These are phyloP conservation scores for Euphorbia lathyris DNA, from an alignment of 345 rosid species.

Conservation along the genomic window DNA sequence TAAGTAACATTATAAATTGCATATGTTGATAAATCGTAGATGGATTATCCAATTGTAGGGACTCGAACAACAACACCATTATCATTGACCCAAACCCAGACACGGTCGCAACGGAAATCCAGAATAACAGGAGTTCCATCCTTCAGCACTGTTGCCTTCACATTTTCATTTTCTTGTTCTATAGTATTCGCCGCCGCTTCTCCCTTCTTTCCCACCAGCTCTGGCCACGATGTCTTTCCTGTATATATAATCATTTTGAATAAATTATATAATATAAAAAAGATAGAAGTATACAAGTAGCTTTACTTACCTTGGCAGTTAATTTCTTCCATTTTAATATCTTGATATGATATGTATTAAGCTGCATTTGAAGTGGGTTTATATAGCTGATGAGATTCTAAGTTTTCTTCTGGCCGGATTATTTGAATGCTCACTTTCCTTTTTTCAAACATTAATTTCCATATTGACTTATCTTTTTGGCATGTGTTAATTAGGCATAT, in stretches of 20 bases:
- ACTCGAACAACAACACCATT: conserved; percentile 6
- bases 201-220: conserved; percentile 32
- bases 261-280: too few species aligned
- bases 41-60: neutral
- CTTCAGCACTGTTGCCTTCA: neutral
- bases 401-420: too few species aligned
- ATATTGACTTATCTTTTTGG: too few species aligned
- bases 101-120: conserved; percentile 28
- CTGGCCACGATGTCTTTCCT: conserved; percentile 40
- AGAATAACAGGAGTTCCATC: conserved; percentile 15
- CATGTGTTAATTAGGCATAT: too few species aligned
- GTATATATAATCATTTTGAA: neutral
- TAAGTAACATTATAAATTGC: neutral
- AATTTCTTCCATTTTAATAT: too few species aligned
- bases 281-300: too few species aligned
- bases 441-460: too few species aligned
- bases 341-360: too few species aligned
- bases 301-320: too few species aligned
- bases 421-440: too few species aligned
- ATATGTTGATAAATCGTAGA: neutral
- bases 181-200: conserved; percentile 27
- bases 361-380: too few species aligned
- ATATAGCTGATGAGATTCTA: too few species aligned
- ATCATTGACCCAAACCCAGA: conserved; percentile 30
- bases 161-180: conserved; percentile 22